phyloP scores from a whole-genome alignment of 164 flowering plant genomes.

The Santalum album region DNA sequence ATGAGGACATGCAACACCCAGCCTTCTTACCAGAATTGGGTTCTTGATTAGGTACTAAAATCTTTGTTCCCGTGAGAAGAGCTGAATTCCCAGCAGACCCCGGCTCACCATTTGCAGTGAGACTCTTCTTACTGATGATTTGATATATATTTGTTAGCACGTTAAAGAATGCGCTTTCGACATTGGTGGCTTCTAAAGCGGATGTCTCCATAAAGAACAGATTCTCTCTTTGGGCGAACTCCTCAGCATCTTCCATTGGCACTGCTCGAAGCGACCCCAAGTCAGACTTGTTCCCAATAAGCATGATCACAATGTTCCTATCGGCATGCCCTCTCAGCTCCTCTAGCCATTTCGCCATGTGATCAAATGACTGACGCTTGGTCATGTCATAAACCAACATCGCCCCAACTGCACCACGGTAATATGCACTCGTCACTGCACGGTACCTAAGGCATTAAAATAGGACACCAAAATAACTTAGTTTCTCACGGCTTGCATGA shows the following conservation, averaged over 20 bases:
- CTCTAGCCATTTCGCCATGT: constrained; percentile 73
- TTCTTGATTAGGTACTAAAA: constrained; percentile 41
- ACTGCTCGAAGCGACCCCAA: constrained; percentile 51
- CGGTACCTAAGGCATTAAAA: constrained; percentile 37
- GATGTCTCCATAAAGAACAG: constrained; percentile 72
- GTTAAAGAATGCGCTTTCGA: constrained; percentile 53
- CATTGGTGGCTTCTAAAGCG: constrained; percentile 59
- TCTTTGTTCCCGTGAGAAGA: constrained; percentile 51
- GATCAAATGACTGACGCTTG: constrained; percentile 66
- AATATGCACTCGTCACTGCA: constrained; percentile 81
- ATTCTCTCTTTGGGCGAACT: constrained; percentile 63
- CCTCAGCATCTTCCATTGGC: constrained; percentile 63
- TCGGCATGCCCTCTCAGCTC: constrained; percentile 69
- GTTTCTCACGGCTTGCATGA: no score
- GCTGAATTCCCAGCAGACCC: constrained; percentile 23
- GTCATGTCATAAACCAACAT: constrained; percentile 75
- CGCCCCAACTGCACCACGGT: constrained; percentile 74
- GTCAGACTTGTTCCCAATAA: constrained; percentile 61
- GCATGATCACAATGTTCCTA: constrained; percentile 56
- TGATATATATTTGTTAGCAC: constrained; percentile 49
- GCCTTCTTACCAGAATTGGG: constrained; percentile 10
- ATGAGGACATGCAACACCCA: constrained; percentile 30
- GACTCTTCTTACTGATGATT: constrained; percentile 48
- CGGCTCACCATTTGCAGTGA: constrained; percentile 27
- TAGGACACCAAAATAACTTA: no score